These are phyloP conservation scores for Casuarina glauca DNA, from an alignment of 306 rosid species.

Conservation along the genomic window DNA sequence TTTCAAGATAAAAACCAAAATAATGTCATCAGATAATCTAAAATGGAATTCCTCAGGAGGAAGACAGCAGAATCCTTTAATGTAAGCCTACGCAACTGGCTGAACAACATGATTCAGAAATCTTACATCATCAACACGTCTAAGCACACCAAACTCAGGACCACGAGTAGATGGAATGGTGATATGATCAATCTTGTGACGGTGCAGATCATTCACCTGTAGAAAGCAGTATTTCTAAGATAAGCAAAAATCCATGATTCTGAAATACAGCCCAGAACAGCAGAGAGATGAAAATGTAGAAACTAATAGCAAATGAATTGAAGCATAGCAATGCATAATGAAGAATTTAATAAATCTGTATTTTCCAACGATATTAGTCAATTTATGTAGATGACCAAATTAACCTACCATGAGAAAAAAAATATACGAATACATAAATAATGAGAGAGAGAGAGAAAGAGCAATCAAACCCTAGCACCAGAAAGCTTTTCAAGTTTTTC, in stretches of 20 bases:
- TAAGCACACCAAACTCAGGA: conserved; percentile 69
- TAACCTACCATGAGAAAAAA: not conserved
- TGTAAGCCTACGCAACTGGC: not conserved
- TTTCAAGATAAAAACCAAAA: not conserved
- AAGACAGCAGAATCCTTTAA: not conserved
- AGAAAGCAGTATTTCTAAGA: conserved; percentile 22
- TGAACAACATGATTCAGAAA: conserved; percentile 22
- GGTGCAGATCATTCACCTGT: conserved; percentile 89
- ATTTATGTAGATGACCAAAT: not conserved
- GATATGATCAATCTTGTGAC: conserved; percentile 95
- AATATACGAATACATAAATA: not conserved
- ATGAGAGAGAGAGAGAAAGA: conserved; percentile 14
- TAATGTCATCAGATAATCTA: not conserved
- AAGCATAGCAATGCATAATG: not conserved
- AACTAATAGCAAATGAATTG: not conserved
- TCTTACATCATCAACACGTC: conserved; percentile 88
- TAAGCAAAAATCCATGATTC: conserved; percentile 21
- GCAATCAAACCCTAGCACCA: conserved; percentile 69
- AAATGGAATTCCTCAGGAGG: not conserved
- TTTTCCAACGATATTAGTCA: too few relatives aligned
- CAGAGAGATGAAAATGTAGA: not conserved
- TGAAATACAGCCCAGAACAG: not conserved
- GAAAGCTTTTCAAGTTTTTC: conserved; percentile 84
- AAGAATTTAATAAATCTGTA: not conserved
- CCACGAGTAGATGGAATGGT: conserved; percentile 78